Conservation (phyloP, 2,329 filamentous ascomycete species). For the Coleophoma cylindrospora region DNA sequence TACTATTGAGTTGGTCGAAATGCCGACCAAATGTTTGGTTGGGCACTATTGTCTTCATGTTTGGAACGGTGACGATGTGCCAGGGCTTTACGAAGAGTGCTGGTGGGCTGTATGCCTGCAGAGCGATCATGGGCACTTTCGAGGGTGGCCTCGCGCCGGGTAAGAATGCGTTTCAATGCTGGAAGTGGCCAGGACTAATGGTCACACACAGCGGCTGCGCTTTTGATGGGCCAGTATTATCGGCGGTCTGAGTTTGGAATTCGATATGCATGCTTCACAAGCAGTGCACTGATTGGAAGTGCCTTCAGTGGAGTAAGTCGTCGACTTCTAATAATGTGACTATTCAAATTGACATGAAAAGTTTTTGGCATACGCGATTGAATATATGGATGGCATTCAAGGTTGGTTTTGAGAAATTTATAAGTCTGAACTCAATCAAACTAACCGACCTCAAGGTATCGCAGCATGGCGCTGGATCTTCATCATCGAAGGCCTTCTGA, state of each 20-base stretch:
- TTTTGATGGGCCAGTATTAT: slow-evolving; percentile 1
- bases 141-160: background rate
- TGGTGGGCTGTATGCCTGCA: background rate
- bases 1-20: background rate
- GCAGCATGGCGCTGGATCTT: background rate
- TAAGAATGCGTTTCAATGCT: background rate
- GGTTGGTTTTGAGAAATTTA: background rate
- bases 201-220: background rate
- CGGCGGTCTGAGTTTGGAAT: background rate
- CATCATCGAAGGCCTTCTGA: background rate
- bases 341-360: background rate
- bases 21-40: background rate
- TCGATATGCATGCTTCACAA: slow-evolving; percentile 1
- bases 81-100: background rate
- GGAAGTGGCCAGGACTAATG: background rate
- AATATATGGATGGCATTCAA: background rate
- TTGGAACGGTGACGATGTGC: background rate
- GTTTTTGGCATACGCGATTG: background rate
- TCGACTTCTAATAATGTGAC: background rate
- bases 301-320: background rate
- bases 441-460: background rate
- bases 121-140: background rate
- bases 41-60: background rate
- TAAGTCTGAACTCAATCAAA: too few species aligned
- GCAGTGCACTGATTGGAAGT: background rate